Conservation (phyloP, 805 yeast genomes). For the Suhomyces faveliae region DNA sequence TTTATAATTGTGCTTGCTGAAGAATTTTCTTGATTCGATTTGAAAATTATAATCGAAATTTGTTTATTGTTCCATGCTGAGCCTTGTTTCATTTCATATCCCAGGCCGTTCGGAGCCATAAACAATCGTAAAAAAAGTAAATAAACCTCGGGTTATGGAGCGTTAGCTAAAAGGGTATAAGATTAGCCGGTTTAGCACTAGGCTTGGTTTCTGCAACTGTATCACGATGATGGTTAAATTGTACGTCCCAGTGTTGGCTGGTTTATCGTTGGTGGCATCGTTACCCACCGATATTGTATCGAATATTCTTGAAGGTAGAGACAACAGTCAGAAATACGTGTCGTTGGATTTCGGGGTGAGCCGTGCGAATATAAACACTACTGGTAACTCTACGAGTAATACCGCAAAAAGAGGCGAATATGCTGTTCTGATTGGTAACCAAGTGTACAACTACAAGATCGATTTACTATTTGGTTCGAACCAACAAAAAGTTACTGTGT, state of each 20-base stretch:
- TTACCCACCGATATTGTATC: neutral
- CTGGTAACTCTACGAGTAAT: neutral
- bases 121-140: neutral
- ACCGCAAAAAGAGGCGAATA: neutral
- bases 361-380: neutral
- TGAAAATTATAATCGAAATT: neutral
- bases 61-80: neutral
- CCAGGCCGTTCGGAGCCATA: no score
- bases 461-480: neutral
- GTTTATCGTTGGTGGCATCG: slow-evolving; percentile 1
- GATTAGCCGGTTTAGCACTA: neutral
- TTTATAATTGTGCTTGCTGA: no score
- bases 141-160: no score
- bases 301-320: neutral
- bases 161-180: neutral
- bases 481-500: neutral
- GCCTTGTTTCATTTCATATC: no score
- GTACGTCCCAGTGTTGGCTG: neutral
- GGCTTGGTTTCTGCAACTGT: neutral
- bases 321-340: neutral
- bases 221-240: neutral
- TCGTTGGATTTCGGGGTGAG: neutral
- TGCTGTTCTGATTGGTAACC: neutral
- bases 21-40: slow-evolving; percentile 1
- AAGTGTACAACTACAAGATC: neutral